Percentiles rank a stretch among this genome's conserved stretches.
These are phyloP conservation scores for Cerrena zonata DNA, from an alignment of 1,284 basidiomycete genomes.

Conservation along the genomic window DNA sequence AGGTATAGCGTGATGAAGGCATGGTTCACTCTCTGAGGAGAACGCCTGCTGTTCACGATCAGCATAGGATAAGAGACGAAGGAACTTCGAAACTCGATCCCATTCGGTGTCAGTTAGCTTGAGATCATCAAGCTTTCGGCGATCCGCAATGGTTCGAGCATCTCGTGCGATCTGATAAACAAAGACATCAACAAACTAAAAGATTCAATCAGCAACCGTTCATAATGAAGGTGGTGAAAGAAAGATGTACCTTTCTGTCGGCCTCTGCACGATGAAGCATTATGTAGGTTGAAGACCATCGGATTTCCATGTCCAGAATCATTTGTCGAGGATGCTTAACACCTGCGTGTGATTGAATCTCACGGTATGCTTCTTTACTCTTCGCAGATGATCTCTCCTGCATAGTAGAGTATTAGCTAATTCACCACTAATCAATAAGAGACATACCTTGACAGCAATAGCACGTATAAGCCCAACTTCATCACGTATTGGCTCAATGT, in stretches of 20 bases:
- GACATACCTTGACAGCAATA: too few species aligned
- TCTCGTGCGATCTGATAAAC: constrained; percentile 23
- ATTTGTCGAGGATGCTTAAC: too few species aligned
- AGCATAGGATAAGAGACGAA: constrained; percentile 28
- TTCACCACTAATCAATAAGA: too few species aligned
- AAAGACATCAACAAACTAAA: constrained; percentile 28
- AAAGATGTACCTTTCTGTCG: constrained; percentile 17
- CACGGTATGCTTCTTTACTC: too few species aligned
- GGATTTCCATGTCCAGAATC: too few species aligned
- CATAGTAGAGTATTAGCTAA: too few species aligned
- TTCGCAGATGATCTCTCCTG: too few species aligned
- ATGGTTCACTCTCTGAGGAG: constrained; percentile 28
- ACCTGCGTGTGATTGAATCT: too few species aligned
- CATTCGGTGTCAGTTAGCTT: constrained; percentile 29
- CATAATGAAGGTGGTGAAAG: not conserved
- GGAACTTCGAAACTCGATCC: constrained; percentile 22
- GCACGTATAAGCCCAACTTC: too few species aligned
- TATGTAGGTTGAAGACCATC: constrained; percentile 36
- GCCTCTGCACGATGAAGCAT: constrained; percentile 30
- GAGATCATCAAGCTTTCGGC: constrained; percentile 24
- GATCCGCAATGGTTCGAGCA: constrained; percentile 24
- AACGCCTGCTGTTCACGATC: constrained; percentile 36
- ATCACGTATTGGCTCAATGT: too few species aligned
- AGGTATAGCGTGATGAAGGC: constrained; percentile 31
- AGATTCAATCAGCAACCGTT: constrained; percentile 2